Percentiles rank a stretch among this genome's conserved stretches.
Evolutionary conservation across 164 flowering plant species (phyloP).

Genomic region (Vitis rotundifolia): DNA sequence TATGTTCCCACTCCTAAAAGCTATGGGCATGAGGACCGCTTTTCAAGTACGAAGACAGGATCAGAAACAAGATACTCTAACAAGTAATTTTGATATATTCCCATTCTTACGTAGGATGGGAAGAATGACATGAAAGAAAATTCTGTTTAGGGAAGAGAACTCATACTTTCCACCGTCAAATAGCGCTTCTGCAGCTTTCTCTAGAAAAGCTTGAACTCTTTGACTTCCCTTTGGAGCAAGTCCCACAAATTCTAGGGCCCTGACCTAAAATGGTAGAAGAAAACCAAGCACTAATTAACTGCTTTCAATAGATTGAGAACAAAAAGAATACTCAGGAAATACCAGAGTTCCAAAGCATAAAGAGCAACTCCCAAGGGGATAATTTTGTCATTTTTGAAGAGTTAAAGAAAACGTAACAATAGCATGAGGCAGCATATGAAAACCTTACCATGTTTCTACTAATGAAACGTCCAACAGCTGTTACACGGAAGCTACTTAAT

Average conservation of each 20-base stretch:
- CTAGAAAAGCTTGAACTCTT: constrained; percentile 81
- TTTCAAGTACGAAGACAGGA: no score
- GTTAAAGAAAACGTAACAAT: not conserved
- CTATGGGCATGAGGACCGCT: no score
- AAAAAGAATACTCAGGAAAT: not conserved
- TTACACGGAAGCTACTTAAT: constrained; percentile 76
- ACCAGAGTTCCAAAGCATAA: not conserved
- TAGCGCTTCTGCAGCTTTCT: constrained; percentile 92
- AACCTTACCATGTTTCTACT: constrained; percentile 81
- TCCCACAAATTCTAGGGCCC: constrained; percentile 66
- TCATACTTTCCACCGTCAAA: constrained; percentile 88
- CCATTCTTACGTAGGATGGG: no score
- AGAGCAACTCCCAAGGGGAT: not conserved
- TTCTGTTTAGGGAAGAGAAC: not conserved
- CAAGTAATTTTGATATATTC: no score
- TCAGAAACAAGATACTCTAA: no score
- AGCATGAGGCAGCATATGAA: not conserved
- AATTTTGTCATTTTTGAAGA: not conserved
- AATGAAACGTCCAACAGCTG: constrained; percentile 74
- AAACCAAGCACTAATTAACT: not conserved
- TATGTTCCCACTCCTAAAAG: no score
- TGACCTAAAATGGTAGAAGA: constrained; percentile 54
- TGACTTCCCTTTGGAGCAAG: constrained; percentile 93
- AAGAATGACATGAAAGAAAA: not conserved
- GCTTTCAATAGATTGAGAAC: not conserved